Evolutionary conservation across 139 green algal genomes (phyloP), one percentile per base, ranked within the genome.

Genomic region (Tetradesmus lagerheimii): DNA sequence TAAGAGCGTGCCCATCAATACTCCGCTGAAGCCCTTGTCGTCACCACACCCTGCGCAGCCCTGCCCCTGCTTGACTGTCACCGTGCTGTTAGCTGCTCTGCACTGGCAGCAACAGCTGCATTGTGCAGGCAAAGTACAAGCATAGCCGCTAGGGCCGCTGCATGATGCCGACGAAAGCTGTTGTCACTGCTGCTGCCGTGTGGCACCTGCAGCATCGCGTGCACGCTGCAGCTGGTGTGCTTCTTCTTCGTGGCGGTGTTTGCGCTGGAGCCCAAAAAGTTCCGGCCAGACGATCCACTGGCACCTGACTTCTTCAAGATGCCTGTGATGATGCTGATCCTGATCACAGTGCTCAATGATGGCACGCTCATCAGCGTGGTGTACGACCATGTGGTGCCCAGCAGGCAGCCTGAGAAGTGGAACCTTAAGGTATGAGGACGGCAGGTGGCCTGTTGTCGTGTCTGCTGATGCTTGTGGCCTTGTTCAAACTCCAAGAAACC

Each of bases 311-410:
- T 96, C 92, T 98, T 98, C 91, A 92, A 95, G 88, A 94, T 98
- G 81, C 96, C 96, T 29, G 96, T 98, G 79, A 92, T 98, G 34
- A 94, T 97, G 92, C 94, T 98, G 12, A 96, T 98, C 84, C 93
- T 98, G 71, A 98, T 98, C 95, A 98, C 96, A 4, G 90, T 98
- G 80, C 95, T 98, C 27, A 98, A 98, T 89, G 96, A 98, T 89
- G 96, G 96, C 87, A 97, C 95, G 11, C 93, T 98, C 74, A 98
- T 98, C 93, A 96, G 94, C n/a, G 94, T 98, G 50, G 96, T 93
- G 67, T 98, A 98, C 92, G 96, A 98, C 92, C 88, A 95, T 71
- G 96, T 98, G 20, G 92, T 93, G 27, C 93, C 96, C 64, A 96
- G 92, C 29, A 79, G 94, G 53, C 91, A 93, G 74, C 96, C 96